Conservation (phyloP, 345 rosid genomes). For the Linum trigynum region DNA sequence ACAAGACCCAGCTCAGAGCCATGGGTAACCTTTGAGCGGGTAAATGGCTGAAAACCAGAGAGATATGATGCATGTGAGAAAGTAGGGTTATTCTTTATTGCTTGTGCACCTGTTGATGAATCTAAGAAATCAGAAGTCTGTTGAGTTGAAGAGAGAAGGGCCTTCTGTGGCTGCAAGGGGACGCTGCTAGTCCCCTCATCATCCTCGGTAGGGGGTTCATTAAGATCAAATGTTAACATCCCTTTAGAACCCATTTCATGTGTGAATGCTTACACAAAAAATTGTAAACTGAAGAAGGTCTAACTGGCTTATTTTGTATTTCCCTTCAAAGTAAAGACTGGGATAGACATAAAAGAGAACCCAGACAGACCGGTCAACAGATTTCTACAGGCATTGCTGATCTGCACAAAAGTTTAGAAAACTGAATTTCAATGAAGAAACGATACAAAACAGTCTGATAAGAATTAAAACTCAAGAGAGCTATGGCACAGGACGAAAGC, state of each 20-base stretch:
- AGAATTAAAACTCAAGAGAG: no score
- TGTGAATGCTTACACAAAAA: conserved; percentile 60
- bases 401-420: conserved; percentile 11
- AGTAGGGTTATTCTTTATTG: conserved; percentile 40
- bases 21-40: conserved; percentile 34
- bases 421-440: background rate
- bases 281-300: background rate
- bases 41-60: conserved; percentile 94
- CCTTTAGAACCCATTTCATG: conserved; percentile 88
- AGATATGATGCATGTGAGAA: conserved; percentile 69
- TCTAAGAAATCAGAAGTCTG: conserved; percentile 37
- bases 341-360: conserved; percentile 13
- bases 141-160: conserved; percentile 38
- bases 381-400: conserved; percentile 6
- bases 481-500: no score
- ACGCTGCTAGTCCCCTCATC: conserved; percentile 45
- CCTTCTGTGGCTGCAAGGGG: conserved; percentile 47
- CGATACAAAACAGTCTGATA: no score
- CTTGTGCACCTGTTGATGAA: conserved; percentile 39
- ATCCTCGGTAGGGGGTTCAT: conserved; percentile 83
- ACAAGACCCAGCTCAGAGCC: conserved; percentile 26
- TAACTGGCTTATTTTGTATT: background rate
- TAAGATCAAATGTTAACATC: conserved; percentile 87
- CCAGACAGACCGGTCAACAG: conserved; percentile 4
- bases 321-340: conserved; percentile 11